phyloP scores from a whole-genome alignment of 73 alveolate genomes.

The Uronychia setigera region DNA sequence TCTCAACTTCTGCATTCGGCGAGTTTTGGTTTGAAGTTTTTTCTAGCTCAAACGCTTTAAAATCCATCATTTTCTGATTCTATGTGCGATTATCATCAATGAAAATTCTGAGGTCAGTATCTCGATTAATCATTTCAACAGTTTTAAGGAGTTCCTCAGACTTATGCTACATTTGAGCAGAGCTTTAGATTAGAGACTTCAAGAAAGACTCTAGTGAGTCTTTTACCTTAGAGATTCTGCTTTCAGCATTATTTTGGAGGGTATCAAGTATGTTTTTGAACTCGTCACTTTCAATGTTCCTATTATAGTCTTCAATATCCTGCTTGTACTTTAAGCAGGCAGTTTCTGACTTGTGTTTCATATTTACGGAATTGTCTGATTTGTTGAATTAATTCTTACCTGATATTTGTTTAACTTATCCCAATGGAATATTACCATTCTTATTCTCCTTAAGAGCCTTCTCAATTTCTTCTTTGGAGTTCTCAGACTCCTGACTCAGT shows the following conservation, averaged over 20 bases:
- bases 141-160: slow-evolving; percentile 33
- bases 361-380: slow-evolving; percentile 12
- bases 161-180: background rate
- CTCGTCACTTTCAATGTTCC: background rate
- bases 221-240: background rate
- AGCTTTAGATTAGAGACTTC: background rate
- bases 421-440: slow-evolving; percentile 7
- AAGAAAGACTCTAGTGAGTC: background rate
- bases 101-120: slow-evolving; percentile 56
- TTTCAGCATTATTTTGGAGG: background rate
- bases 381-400: background rate
- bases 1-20: background rate
- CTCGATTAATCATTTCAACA: slow-evolving; percentile 49
- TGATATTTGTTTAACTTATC: slow-evolving; percentile 5
- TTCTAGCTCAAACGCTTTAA: slow-evolving; percentile 21
- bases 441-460: slow-evolving; percentile 12
- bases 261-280: background rate
- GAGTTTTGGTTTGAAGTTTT: no score
- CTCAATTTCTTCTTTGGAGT: slow-evolving; percentile 9
- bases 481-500: background rate
- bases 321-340: slow-evolving; percentile 25
- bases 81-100: slow-evolving; percentile 49
- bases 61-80: slow-evolving; percentile 6
- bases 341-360: slow-evolving; percentile 18
- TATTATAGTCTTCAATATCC: slow-evolving; percentile 16